These are phyloP conservation scores for Echium plantagineum DNA, from an alignment of 257 asterid genomes.

Conservation along the genomic window DNA sequence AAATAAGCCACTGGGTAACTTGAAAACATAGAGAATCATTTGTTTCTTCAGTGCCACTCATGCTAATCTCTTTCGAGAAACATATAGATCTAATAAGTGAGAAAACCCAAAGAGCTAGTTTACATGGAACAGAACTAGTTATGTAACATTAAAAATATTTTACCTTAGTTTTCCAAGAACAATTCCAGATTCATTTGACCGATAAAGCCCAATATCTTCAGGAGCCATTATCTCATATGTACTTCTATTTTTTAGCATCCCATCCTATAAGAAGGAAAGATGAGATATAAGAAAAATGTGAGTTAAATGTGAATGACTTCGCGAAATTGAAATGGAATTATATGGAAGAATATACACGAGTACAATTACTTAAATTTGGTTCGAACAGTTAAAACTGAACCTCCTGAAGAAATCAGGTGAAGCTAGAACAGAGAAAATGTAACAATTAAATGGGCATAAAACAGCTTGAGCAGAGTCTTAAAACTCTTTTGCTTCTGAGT, in stretches of 20 bases:
- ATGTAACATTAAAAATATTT: constrained; percentile 5
- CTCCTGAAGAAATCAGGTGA: too few species aligned
- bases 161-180: constrained; percentile 97
- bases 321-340: too few species aligned
- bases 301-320: neutral
- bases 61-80: too few species aligned
- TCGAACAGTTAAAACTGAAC: too few species aligned
- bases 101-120: neutral
- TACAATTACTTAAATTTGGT: too few species aligned
- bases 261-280: constrained; percentile 46
- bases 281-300: neutral
- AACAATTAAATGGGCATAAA: too few species aligned
- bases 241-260: constrained; percentile 84
- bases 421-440: too few species aligned
- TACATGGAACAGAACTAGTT: neutral
- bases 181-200: constrained; percentile 84
- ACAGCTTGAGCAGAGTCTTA: too few species aligned
- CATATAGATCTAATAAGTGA: neutral
- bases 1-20: too few species aligned
- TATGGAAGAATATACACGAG: too few species aligned
- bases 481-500: neutral
- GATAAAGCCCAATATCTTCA: constrained; percentile 89
- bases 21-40: too few species aligned
- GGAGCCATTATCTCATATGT: constrained; percentile 94
- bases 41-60: too few species aligned